A percentile compares a stretch with the other conserved stretches of the same genome.
Evolutionary conservation across 202 grass and related monocot genomes (phyloP).

Genomic region (Schoenoplectus triqueter): DNA sequence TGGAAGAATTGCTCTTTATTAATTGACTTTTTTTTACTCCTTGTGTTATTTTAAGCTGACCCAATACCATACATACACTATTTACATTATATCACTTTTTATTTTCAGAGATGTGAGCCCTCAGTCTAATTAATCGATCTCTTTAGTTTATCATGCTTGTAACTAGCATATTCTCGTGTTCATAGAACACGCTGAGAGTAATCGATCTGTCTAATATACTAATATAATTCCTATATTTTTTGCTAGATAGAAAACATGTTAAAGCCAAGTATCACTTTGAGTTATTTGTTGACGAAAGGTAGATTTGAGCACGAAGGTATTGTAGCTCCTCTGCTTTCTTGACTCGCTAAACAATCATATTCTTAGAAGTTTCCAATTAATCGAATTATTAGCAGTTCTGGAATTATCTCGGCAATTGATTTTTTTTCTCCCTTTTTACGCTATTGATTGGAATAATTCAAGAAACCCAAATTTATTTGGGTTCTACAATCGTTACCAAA

Average conservation of each 20-base stretch:
- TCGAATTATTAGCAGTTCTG: neutral
- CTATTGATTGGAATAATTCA: neutral
- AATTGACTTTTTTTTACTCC: too few species aligned
- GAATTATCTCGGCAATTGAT: neutral
- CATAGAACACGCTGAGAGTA: neutral
- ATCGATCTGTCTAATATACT: neutral
- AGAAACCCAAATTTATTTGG: neutral
- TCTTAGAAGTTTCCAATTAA: constrained; percentile 11
- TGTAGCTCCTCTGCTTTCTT: neutral
- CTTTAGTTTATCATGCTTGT: neutral
- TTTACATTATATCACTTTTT: too few species aligned
- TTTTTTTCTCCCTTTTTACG: neutral
- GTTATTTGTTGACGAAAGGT: neutral
- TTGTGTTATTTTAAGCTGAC: too few species aligned
- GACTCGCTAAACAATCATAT: neutral
- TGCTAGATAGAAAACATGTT: neutral
- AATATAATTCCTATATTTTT: neutral
- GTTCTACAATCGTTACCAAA: neutral
- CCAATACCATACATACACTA: too few species aligned
- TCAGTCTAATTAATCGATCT: neutral
- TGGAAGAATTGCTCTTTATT: too few species aligned
- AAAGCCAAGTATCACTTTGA: constrained; percentile 1
- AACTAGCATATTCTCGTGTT: neutral
- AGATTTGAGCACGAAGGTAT: neutral
- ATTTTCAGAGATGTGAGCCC: too few species aligned